Percentiles rank a stretch among this genome's conserved stretches.
Conservation (phyloP, 345 rosid genomes). For the Salix exigua region DNA sequence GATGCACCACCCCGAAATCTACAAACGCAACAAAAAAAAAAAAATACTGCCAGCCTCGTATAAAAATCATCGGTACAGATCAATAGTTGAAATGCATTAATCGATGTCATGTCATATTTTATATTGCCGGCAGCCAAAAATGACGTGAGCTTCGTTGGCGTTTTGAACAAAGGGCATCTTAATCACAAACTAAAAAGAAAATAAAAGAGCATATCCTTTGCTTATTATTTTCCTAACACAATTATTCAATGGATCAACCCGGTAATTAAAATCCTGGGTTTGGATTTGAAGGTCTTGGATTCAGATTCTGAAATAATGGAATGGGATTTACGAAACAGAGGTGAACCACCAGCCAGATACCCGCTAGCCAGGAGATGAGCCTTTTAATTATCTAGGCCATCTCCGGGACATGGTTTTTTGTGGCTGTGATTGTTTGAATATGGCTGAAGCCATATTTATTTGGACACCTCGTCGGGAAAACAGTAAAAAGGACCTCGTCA, state of each 20-base stretch:
- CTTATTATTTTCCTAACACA: too few relatives aligned
- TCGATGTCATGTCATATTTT: slow-evolving; percentile 24
- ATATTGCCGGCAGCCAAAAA: slow-evolving; percentile 23
- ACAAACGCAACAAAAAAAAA: slow-evolving; percentile 6
- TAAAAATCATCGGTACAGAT: background rate
- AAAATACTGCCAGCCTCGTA: background rate
- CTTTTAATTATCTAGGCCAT: background rate
- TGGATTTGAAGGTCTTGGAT: too few relatives aligned
- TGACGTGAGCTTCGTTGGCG: background rate
- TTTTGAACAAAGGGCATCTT: background rate
- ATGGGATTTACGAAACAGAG: too few relatives aligned
- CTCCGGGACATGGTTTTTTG: background rate
- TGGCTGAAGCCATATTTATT: background rate
- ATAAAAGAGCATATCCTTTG: too few relatives aligned
- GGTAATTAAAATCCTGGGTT: too few relatives aligned
- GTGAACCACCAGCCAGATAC: background rate
- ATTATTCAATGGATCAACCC: too few relatives aligned
- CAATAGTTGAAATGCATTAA: slow-evolving; percentile 3
- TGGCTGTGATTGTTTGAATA: background rate
- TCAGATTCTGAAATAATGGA: too few relatives aligned
- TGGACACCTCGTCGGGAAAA: background rate
- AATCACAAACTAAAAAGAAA: too few relatives aligned
- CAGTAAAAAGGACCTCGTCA: background rate
- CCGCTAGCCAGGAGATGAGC: background rate
- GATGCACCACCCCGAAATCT: background rate